Conservation (phyloP, 768 basidiomycete species). For the Rhodotorula diobovata region DNA sequence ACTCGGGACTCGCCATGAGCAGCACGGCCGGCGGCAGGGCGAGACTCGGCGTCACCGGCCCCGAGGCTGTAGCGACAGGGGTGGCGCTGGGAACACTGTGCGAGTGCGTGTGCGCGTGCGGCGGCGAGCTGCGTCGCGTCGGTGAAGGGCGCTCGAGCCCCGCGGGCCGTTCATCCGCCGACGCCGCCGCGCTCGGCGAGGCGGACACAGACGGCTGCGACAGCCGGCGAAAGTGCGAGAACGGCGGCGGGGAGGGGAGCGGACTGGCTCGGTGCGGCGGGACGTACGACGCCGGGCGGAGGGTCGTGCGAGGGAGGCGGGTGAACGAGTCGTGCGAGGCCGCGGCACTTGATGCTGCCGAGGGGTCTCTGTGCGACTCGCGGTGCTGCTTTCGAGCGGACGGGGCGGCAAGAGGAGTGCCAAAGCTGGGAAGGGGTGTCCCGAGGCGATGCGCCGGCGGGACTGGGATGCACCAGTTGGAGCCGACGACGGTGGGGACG, state of each 20-base stretch:
- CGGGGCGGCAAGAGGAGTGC: too few species aligned
- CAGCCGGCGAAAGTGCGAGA: not conserved
- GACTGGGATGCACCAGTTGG: not conserved
- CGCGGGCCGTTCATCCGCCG: not conserved
- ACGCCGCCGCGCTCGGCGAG: too few species aligned
- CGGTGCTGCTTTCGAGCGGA: too few species aligned
- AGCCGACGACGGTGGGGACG: not conserved
- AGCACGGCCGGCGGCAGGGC: not conserved
- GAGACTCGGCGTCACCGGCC: too few species aligned
- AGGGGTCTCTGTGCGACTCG: not conserved
- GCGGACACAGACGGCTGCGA: not conserved
- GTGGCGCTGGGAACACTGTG: not conserved
- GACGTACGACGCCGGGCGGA: slow-evolving; percentile 12
- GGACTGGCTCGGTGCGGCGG: not conserved
- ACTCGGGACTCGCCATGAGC: not conserved
- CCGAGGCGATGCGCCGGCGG: slow-evolving; percentile 8
- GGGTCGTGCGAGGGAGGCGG: not conserved
- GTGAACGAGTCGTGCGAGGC: slow-evolving; percentile 7
- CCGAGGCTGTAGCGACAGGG: not conserved
- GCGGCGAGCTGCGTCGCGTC: not conserved
- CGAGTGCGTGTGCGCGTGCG: not conserved
- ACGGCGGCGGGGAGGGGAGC: slow-evolving; percentile 6
- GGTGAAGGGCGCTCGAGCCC: not conserved
- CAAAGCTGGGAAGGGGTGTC: too few species aligned
- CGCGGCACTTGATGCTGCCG: not conserved